These are phyloP conservation scores for Cladosporium colombiae DNA, from an alignment of 2,329 filamentous ascomycete species.

Conservation along the genomic window DNA sequence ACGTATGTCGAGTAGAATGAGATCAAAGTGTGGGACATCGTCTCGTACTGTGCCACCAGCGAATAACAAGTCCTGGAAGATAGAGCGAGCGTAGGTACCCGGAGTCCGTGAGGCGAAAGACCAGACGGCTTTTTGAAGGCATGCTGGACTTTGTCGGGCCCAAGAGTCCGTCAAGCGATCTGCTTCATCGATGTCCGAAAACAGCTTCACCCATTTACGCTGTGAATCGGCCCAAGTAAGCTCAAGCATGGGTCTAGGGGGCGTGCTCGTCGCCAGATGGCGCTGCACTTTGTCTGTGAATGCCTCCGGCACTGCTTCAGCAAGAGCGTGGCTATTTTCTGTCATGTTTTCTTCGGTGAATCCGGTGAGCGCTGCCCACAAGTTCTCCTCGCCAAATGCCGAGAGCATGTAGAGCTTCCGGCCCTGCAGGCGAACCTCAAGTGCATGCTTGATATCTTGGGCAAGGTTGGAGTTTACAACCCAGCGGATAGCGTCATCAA, in stretches of 20 bases:
- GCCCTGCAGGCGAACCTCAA: conserved; percentile 60
- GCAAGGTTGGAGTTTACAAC: conserved; percentile 12
- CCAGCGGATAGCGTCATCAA: conserved; percentile 58
- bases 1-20: conserved; percentile 80
- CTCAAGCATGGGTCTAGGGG: conserved; percentile 84
- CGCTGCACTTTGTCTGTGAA: conserved; percentile 91
- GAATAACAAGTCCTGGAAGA: conserved; percentile 56
- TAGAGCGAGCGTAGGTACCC: conserved; percentile 75
- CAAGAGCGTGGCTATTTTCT: conserved; percentile 59
- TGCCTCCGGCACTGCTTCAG: conserved; percentile 68
- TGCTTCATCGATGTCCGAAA: conserved; percentile 68
- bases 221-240: conserved; percentile 72
- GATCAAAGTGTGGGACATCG: conserved; percentile 67
- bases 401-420: conserved; percentile 62
- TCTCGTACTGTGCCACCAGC: conserved; percentile 68
- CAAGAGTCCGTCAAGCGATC: conserved; percentile 26
- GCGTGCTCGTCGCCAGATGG: conserved; percentile 89
- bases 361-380: conserved; percentile 35
- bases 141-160: conserved; percentile 28
- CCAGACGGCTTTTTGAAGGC: conserved; percentile 48
- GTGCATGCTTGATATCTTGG: conserved; percentile 26
- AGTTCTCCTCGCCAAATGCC: conserved; percentile 42
- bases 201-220: conserved; percentile 67
- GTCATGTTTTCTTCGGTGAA: conserved; percentile 49
- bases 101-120: conserved; percentile 75